Evolutionary conservation across 768 basidiomycete genomes (phyloP).

Genomic region (Serendipita sp.): DNA sequence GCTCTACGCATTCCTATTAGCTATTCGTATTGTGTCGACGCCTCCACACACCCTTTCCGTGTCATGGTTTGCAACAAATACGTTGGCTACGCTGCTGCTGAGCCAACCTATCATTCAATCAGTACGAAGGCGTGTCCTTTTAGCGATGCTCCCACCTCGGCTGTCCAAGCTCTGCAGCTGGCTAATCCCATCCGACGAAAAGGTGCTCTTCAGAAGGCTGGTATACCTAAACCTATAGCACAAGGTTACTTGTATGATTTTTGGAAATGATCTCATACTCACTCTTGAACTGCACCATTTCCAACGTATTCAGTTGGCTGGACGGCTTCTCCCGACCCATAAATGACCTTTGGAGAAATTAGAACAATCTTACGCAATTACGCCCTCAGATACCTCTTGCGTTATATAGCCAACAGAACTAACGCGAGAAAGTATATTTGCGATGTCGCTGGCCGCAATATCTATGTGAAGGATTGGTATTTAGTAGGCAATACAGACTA

Average conservation of each 20-base stretch:
- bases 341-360: constrained; percentile 15
- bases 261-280: constrained; percentile 6
- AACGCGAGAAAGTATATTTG: constrained; percentile 35
- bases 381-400: constrained; percentile 28
- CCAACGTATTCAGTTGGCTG: constrained; percentile 40
- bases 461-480: constrained; percentile 22
- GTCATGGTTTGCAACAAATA: constrained; percentile 56
- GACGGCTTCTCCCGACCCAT: constrained; percentile 33
- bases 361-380: not conserved
- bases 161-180: constrained; percentile 35
- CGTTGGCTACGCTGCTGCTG: constrained; percentile 30
- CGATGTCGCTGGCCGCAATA: constrained; percentile 36
- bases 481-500: not conserved
- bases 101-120: constrained; percentile 35
- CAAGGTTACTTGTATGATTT: not conserved
- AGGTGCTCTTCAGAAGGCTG: constrained; percentile 33
- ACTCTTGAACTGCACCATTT: constrained; percentile 55
- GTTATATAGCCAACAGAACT: constrained; percentile 36
- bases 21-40: not conserved
- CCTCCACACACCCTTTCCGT: constrained; percentile 34
- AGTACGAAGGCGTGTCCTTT: too few relatives aligned
- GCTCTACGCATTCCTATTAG: constrained; percentile 20
- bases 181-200: constrained; percentile 35
- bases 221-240: constrained; percentile 40
- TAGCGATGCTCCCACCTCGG: constrained; percentile 22